Conservation (phyloP, 2,329 filamentous ascomycete species). For the Colletotrichum simmondsii region DNA sequence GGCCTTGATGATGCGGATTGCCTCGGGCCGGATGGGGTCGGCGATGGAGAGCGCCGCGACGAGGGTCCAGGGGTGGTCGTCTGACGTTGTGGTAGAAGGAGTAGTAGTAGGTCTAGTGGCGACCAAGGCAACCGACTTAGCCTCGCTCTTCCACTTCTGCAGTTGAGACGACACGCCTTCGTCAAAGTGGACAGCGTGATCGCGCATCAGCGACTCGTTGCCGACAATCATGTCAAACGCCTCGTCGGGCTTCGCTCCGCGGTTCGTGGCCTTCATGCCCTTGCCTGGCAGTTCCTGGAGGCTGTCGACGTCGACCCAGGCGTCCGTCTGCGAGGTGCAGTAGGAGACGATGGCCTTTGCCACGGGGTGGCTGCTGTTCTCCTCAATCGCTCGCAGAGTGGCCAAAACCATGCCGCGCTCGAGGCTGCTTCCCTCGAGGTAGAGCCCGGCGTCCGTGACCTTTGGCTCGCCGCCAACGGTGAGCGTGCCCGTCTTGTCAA, state of each 20-base stretch:
- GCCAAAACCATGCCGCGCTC: constrained; percentile 53
- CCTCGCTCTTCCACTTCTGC: constrained; percentile 68
- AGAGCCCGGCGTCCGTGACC: constrained; percentile 67
- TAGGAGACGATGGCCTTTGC: constrained; percentile 76
- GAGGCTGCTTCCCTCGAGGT: constrained; percentile 40
- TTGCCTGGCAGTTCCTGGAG: constrained; percentile 78
- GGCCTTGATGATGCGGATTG: constrained; percentile 70
- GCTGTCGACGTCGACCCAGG: constrained; percentile 46
- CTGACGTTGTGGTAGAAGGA: not conserved
- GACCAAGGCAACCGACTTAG: constrained; percentile 72
- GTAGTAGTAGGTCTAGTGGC: constrained; percentile 52
- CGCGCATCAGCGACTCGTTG: constrained; percentile 76
- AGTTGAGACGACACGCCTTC: constrained; percentile 49
- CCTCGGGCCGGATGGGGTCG: constrained; percentile 83
- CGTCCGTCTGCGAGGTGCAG: constrained; percentile 55
- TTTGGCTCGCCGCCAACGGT: constrained; percentile 78
- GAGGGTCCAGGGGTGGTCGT: constrained; percentile 56
- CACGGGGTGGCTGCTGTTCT: constrained; percentile 79
- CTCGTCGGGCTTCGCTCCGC: constrained; percentile 39
- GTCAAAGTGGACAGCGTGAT: constrained; percentile 55
- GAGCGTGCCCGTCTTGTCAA: constrained; percentile 90
- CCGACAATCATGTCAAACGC: constrained; percentile 71
- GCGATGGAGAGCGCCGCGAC: constrained; percentile 79
- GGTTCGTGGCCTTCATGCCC: constrained; percentile 71
- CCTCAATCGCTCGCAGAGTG: constrained; percentile 71